Percentiles rank a stretch among this genome's conserved stretches.
Evolutionary conservation across 495 filamentous ascomycete species (phyloP).

Genomic region (Xylaria grammica): DNA sequence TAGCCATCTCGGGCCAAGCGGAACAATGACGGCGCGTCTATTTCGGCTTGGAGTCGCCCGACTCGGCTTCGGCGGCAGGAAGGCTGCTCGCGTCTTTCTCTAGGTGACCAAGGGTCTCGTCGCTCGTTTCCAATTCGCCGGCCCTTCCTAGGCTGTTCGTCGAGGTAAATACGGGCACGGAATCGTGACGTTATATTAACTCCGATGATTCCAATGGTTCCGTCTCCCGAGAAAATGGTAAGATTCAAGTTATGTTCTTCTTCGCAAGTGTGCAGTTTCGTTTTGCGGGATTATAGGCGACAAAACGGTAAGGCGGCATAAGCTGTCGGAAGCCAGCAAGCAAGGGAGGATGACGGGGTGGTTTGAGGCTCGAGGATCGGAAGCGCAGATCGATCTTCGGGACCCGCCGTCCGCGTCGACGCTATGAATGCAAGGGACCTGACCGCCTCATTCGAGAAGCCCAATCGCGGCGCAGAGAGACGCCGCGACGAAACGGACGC

Average conservation of each 20-base stretch:
- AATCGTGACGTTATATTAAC: too few relatives aligned
- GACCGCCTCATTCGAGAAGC: conserved; percentile 7
- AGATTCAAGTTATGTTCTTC: too few relatives aligned
- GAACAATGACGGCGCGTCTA: neutral
- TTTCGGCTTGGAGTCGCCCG: neutral
- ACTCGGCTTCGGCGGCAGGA: neutral
- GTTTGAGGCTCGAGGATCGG: conserved; percentile 1
- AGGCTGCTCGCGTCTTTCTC: neutral
- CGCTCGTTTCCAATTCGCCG: neutral
- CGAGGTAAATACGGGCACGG: neutral
- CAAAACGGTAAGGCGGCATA: neutral
- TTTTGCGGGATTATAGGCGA: neutral
- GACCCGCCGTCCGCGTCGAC: neutral
- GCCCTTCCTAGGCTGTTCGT: neutral
- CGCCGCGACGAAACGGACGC: neutral
- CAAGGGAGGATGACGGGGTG: too few relatives aligned
- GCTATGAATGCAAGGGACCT: neutral
- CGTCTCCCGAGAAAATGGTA: too few relatives aligned
- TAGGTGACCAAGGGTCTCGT: too few relatives aligned
- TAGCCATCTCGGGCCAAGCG: conserved; percentile 37
- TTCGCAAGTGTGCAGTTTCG: neutral
- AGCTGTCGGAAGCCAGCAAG: neutral
- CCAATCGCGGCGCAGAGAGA: conserved; percentile 4
- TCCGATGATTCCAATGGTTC: neutral
- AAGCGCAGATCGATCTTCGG: conserved; percentile 5